Conservation (phyloP, 768 basidiomycete species). For the Collybiopsis luxurians region DNA sequence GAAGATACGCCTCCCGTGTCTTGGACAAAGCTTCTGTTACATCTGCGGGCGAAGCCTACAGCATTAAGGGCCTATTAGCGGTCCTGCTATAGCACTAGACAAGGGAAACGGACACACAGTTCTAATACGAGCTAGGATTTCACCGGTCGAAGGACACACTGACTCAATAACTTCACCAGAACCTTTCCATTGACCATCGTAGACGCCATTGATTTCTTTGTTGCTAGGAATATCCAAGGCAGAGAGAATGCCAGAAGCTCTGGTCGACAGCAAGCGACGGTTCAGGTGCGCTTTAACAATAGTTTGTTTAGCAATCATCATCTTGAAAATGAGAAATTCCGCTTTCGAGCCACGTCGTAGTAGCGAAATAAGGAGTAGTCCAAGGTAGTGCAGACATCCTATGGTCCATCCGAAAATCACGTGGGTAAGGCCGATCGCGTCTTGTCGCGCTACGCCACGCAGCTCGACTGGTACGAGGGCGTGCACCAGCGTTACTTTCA, state of each 20-base stretch:
- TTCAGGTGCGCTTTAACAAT: conserved; percentile 18
- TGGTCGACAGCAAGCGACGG: conserved; percentile 55
- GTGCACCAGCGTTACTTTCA: too few species aligned
- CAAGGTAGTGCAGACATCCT: too few species aligned
- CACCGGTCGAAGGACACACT: conserved; percentile 84
- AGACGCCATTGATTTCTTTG: conserved; percentile 70
- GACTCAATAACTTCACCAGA: conserved; percentile 69
- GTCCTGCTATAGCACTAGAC: conserved; percentile 8
- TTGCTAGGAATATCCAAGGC: conserved; percentile 56
- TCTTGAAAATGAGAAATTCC: conserved; percentile 4
- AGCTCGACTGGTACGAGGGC: too few species aligned
- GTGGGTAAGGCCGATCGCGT: too few species aligned
- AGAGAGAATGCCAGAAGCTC: conserved; percentile 67
- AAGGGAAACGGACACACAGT: conserved; percentile 45
- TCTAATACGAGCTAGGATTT: conserved; percentile 71
- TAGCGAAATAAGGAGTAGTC: not conserved
- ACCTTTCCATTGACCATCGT: conserved; percentile 81
- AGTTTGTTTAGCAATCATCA: conserved; percentile 26
- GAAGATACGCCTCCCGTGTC: conserved; percentile 68
- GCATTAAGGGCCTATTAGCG: not conserved
- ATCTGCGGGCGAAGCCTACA: conserved; percentile 69
- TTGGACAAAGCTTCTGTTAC: conserved; percentile 65
- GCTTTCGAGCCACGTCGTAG: not conserved
- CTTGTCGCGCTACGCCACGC: too few species aligned
- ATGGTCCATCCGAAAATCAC: too few species aligned